Evolutionary conservation across 75 land plant species (phyloP).

Genomic region (Pinus taeda): DNA sequence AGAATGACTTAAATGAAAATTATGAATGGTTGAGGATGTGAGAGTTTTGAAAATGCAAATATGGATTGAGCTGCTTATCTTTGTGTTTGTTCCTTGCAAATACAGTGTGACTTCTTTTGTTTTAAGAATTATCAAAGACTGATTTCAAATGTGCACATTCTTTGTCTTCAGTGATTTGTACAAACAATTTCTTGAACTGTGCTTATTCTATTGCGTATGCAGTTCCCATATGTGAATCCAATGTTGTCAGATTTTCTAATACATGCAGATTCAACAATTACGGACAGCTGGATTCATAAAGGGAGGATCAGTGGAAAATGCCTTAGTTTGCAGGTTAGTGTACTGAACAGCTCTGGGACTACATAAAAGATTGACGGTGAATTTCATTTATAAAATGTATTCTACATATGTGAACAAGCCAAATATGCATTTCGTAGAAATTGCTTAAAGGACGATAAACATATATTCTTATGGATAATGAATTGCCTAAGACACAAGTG

Average conservation of each 20-base stretch:
- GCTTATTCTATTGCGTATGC: neutral
- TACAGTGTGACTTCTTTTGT: neutral
- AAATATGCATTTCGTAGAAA: neutral
- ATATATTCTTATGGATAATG: neutral
- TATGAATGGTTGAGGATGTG: neutral
- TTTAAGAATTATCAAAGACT: neutral
- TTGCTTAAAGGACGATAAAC: neutral
- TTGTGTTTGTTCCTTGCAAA: neutral
- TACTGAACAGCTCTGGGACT: neutral
- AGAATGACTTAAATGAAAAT: neutral
- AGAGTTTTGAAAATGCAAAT: neutral
- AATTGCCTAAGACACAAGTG: neutral
- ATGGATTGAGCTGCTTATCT: neutral
- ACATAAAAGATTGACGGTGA: neutral
- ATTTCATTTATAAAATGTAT: neutral
- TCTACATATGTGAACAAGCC: neutral
- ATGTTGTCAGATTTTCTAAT: neutral
- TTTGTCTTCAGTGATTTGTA: neutral
- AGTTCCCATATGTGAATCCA: neutral
- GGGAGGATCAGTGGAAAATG: slow-evolving; percentile 85
- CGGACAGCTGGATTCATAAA: slow-evolving; percentile 71
- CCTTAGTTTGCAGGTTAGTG: slow-evolving; percentile 82
- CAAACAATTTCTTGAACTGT: neutral
- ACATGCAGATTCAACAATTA: slow-evolving; percentile 64
- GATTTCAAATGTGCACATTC: neutral